phyloP scores from a whole-genome alignment of 129 eudicot genomes.

The Helianthus tuberosus region DNA sequence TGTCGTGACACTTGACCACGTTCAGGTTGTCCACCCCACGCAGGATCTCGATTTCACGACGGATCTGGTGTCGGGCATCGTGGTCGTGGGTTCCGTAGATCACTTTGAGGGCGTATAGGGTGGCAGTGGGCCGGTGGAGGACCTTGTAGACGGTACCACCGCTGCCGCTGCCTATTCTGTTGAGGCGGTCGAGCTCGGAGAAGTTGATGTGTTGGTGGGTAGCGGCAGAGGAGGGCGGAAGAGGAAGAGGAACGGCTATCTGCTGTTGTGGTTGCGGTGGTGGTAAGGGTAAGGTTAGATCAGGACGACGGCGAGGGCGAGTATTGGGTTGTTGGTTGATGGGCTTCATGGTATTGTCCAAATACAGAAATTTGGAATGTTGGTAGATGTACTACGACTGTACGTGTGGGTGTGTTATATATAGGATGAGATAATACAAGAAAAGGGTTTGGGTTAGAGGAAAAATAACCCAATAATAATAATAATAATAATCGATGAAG shows the following conservation, averaged over 20 bases:
- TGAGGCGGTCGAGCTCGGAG: slow-evolving; percentile 39
- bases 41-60: slow-evolving; percentile 61
- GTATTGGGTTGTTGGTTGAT: neutral
- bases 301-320: slow-evolving; percentile 21
- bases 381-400: neutral
- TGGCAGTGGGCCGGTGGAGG: slow-evolving; percentile 43
- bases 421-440: neutral
- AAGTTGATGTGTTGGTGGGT: slow-evolving; percentile 18
- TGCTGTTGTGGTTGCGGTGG: slow-evolving; percentile 20
- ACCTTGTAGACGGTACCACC: slow-evolving; percentile 65
- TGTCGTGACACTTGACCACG: slow-evolving; percentile 61
- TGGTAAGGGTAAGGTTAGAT: slow-evolving; percentile 28
- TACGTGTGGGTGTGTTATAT: neutral
- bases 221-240: neutral
- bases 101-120: slow-evolving; percentile 66
- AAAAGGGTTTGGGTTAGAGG: slow-evolving; percentile 10
- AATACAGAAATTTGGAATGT: too few relatives aligned
- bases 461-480: neutral
- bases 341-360: slow-evolving; percentile 17
- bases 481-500: slow-evolving; percentile 11
- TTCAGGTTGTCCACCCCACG: slow-evolving; percentile 47
- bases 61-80: slow-evolving; percentile 67
- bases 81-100: slow-evolving; percentile 81
- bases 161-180: slow-evolving; percentile 48
- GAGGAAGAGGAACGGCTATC: slow-evolving; percentile 42